Percentiles rank a stretch among this genome's conserved stretches.
phyloP scores from a whole-genome alignment of 2,329 filamentous ascomycete species.

The Coniochaeta sp. region DNA sequence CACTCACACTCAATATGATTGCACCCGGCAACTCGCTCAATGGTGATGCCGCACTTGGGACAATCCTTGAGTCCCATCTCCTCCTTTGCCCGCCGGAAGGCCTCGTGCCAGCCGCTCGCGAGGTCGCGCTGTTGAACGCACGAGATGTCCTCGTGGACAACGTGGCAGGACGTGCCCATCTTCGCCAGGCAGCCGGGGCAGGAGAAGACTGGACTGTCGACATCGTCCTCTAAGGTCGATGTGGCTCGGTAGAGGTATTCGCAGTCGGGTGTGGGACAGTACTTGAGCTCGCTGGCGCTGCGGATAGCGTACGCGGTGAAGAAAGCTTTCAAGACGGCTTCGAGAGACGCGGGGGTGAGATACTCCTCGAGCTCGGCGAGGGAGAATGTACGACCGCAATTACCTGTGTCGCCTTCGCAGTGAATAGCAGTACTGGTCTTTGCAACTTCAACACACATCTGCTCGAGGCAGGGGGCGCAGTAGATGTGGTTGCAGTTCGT shows the following conservation, averaged over 20 bases:
- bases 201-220: not conserved
- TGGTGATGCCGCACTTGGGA: too few relatives aligned
- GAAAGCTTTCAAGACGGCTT: conserved; percentile 28
- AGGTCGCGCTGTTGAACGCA: conserved; percentile 26
- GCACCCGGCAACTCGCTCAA: conserved; percentile 40
- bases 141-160: conserved; percentile 22
- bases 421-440: conserved; percentile 12
- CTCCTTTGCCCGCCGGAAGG: conserved; percentile 22
- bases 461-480: conserved; percentile 33
- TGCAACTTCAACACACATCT: conserved; percentile 17
- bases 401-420: conserved; percentile 18
- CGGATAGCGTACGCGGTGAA: conserved; percentile 26
- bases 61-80: conserved; percentile 28
- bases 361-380: conserved; percentile 20
- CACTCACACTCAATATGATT: conserved; percentile 40
- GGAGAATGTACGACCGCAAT: conserved; percentile 17
- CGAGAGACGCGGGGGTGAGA: conserved; percentile 25
- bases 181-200: conserved; percentile 9
- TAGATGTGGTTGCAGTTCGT: conserved; percentile 37
- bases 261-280: conserved; percentile 38
- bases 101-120: conserved; percentile 16
- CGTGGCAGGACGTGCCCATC: conserved; percentile 29
- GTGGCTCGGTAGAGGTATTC: conserved; percentile 29
- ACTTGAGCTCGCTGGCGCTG: conserved; percentile 23
- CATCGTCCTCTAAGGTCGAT: not conserved